A percentile compares a stretch with the other conserved stretches of the same genome.
These are phyloP conservation scores for Albatrellus ellisii DNA, from an alignment of 768 basidiomycete species.

Conservation along the genomic window DNA sequence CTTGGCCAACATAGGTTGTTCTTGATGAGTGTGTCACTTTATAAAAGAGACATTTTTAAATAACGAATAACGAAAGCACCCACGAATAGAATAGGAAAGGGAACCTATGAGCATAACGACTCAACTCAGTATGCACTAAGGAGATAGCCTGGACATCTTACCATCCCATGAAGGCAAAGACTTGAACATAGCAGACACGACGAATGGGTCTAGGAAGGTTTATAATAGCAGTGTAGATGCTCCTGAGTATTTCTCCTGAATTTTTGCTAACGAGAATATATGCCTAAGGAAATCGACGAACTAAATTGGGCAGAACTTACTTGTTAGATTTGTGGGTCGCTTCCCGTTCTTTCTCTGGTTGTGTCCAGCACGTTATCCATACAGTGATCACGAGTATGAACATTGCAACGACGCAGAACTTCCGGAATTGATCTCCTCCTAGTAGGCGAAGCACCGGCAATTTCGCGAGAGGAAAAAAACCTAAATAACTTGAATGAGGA, in stretches of 20 bases:
- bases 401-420: constrained; percentile 84
- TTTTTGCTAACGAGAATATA: constrained; percentile 31
- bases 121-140: background rate
- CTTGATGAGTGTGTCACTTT: constrained; percentile 25
- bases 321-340: constrained; percentile 25
- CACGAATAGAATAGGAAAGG: constrained; percentile 91
- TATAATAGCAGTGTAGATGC: constrained; percentile 60
- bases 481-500: constrained; percentile 22
- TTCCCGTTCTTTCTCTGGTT: constrained; percentile 64
- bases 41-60: constrained; percentile 2
- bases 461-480: constrained; percentile 78
- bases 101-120: constrained; percentile 40
- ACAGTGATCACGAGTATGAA: constrained; percentile 70
- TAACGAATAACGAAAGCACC: constrained; percentile 15
- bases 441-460: constrained; percentile 68
- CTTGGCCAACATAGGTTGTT: constrained; percentile 88
- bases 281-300: constrained; percentile 6
- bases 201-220: constrained; percentile 76
- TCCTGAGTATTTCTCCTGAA: constrained; percentile 60
- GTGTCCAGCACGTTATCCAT: constrained; percentile 77
- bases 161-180: constrained; percentile 98
- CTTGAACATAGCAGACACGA: constrained; percentile 84
- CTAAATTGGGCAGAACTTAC: constrained; percentile 4
- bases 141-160: constrained; percentile 20
- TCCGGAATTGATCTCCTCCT: constrained; percentile 90